Conservation (phyloP, 2,329 filamentous ascomycete genomes). For the Fusarium tupiense region DNA sequence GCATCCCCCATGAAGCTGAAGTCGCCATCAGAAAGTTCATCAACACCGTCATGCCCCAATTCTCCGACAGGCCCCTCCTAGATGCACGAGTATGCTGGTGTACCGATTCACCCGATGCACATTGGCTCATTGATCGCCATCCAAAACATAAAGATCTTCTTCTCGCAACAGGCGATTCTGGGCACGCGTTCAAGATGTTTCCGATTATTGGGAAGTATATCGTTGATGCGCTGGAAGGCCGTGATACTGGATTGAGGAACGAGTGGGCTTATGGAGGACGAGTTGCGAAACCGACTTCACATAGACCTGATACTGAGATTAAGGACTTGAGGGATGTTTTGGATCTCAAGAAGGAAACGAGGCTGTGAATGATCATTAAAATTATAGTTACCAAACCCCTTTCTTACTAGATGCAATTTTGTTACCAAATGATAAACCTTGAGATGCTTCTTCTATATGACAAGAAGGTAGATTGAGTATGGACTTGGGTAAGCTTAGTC, state of each 20-base stretch:
- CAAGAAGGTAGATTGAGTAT: too few relatives aligned
- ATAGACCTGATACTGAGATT: background rate
- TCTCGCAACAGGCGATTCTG: slow-evolving; percentile 2
- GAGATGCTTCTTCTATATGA: too few relatives aligned
- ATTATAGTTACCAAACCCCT: too few relatives aligned
- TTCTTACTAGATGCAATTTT: fast-evolving
- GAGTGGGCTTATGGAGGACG: slow-evolving; percentile 5
- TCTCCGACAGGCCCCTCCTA: background rate
- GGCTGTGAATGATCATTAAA: fast-evolving
- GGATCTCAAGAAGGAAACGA: fast-evolving
- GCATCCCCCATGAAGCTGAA: background rate
- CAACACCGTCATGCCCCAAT: slow-evolving; percentile 1
- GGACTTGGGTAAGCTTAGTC: fast-evolving
- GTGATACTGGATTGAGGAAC: background rate
- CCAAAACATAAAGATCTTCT: background rate
- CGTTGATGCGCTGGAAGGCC: background rate
- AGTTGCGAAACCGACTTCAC: background rate
- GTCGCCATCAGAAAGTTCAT: background rate
- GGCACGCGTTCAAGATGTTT: slow-evolving; percentile 11
- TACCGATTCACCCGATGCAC: background rate
- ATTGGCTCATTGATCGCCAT: slow-evolving; percentile 8
- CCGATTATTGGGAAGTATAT: background rate
- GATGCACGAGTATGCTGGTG: slow-evolving; percentile 3
- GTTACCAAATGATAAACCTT: fast-evolving
- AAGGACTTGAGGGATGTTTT: slow-evolving; percentile 5